Evolutionary conservation across 1,139 yeast genomes (phyloP).

Genomic region (Saccharomyces hybrid): DNA sequence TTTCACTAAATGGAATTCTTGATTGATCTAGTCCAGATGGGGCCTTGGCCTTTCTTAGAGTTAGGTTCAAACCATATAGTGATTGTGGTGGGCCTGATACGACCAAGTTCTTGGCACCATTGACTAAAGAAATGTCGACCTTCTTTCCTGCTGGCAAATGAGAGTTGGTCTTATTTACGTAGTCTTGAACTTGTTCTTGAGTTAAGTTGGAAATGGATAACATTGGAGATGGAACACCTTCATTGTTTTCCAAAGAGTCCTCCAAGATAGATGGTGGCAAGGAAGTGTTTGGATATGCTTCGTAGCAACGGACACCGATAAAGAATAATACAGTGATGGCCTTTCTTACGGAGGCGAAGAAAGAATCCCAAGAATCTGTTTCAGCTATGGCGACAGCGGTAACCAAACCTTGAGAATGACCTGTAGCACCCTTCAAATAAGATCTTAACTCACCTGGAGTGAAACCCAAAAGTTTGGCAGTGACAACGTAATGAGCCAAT

Average conservation of each 20-base stretch:
- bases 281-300: conserved; percentile 86
- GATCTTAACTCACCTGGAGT: conserved; percentile 84
- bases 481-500: conserved; percentile 83
- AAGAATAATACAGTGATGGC: conserved; percentile 82
- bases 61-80: conserved; percentile 88
- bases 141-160: conserved; percentile 91
- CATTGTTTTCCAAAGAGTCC: conserved; percentile 89
- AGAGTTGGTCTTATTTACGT: conserved; percentile 79
- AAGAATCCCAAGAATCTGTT: conserved; percentile 82
- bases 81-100: conserved; percentile 98
- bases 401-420: conserved; percentile 96
- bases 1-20: conserved; percentile 84
- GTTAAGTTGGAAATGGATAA: conserved; percentile 85
- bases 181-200: conserved; percentile 66
- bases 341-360: conserved; percentile 61
- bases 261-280: conserved; percentile 90
- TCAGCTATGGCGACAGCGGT: conserved; percentile 90
- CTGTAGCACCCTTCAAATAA: conserved; percentile 77
- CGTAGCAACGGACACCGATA: conserved; percentile 88
- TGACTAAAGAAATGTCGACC: conserved; percentile 80
- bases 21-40: conserved; percentile 92
- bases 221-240: conserved; percentile 98
- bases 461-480: conserved; percentile 76
- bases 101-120: conserved; percentile 93
- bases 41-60: conserved; percentile 90